Base-by-base conservation (phyloP, 2,329 filamentous ascomycete genomes). In the Fusarium gaditjirri region DNA sequence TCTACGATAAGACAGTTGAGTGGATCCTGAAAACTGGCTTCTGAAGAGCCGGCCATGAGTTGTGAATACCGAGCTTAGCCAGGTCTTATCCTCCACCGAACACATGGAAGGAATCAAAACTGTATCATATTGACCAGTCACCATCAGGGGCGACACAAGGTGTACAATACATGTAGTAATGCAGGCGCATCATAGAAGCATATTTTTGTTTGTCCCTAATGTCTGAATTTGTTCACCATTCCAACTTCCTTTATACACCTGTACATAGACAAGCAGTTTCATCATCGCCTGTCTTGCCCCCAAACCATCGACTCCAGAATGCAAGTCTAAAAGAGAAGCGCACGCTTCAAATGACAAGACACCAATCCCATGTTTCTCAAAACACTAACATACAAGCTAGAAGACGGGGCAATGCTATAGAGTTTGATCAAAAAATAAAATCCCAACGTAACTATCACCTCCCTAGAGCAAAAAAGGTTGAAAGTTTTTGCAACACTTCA, bases 401-500 rank as follows among this genome's bases (percentile, higher is more conserved):
- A 52, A 47, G 61, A 55, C 64, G 55, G 62, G 63, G 46, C 52
- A 68, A 71, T 61, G 63, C 57, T 52, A 63, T 68, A 67, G 43
- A 57, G 31, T 27, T 33, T 64, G 59, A 73, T 75, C 70, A 75
- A 77, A 72, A 64, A 78, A 70, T 59, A 55, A 52, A 38, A 31
- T 35, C 46, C 54, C 52, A 13, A 57, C 49, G 57, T 50, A 29
- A 41, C 44, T 53, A 65, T 79, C 68, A 88, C 94, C 68, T 87
- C 90, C 72, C 77, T 47, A 83, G 71, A 56, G 78, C 80, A 59
- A 81, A 78, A 61, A 83, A 92, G 53, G 88, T 86, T 77, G 91
- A 90, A 66, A 95, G 80, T 75, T 94, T 89, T 76, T 89, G 89
- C 67, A 95, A 81, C 74, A 94, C 85, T 6, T 88, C 86, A 68